phyloP scores from a whole-genome alignment of 2,329 filamentous ascomycete species.

The Didymella segeticola region DNA sequence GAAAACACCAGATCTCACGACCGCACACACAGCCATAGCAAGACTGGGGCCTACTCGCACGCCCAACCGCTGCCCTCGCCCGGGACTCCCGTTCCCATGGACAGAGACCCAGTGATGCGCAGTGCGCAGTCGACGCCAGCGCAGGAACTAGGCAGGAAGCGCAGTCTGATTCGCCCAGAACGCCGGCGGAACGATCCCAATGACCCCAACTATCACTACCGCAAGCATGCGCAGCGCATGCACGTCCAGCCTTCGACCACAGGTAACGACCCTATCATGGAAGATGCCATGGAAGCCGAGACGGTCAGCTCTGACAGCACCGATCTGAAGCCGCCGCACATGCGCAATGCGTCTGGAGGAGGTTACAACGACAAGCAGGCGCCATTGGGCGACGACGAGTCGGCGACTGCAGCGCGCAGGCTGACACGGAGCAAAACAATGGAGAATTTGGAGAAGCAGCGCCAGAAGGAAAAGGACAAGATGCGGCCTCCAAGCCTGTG shows the following conservation, averaged over 20 bases:
- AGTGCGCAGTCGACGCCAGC: conserved; percentile 46
- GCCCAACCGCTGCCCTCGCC: conserved; percentile 55
- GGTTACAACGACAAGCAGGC: conserved; percentile 49
- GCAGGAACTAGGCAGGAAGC: conserved; percentile 71
- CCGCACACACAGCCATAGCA: conserved; percentile 44
- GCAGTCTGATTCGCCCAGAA: conserved; percentile 88
- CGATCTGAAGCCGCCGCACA: conserved; percentile 56
- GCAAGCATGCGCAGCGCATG: conserved; percentile 94
- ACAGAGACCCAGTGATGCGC: conserved; percentile 62
- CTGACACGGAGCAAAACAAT: conserved; percentile 68
- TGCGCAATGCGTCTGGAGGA: conserved; percentile 47
- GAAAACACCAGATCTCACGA: conserved; percentile 65
- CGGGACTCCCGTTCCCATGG: conserved; percentile 49
- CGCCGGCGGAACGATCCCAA: conserved; percentile 82
- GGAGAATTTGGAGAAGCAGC: conserved; percentile 66
- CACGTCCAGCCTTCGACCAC: conserved; percentile 87
- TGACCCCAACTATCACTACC: conserved; percentile 95
- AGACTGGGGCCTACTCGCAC: conserved; percentile 51
- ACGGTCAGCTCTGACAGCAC: conserved; percentile 70
- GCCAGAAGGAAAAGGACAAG: conserved; percentile 66
- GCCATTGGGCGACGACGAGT: conserved; percentile 42
- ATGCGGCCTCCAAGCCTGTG: conserved; percentile 84
- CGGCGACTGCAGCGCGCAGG: conserved; percentile 59
- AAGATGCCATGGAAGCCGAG: conserved; percentile 65
- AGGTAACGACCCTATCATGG: conserved; percentile 85